Evolutionary conservation across 768 basidiomycete genomes (phyloP).

Genomic region (Boletus eberwhitei): DNA sequence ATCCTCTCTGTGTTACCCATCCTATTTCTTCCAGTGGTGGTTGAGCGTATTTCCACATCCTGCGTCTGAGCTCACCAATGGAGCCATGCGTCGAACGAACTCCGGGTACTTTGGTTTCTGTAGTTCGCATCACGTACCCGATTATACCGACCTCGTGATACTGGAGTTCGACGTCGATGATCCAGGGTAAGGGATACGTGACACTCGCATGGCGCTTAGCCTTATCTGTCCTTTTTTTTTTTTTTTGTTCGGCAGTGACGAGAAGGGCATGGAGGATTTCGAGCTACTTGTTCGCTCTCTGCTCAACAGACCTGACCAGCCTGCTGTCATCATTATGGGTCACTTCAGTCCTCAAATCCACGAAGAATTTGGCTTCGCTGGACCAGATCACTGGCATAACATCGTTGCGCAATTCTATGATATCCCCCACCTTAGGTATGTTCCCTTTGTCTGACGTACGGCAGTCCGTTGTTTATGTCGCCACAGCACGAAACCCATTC

Average conservation of each 20-base stretch:
- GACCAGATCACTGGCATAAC: conserved; percentile 87
- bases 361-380: conserved; percentile 73
- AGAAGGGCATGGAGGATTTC: conserved; percentile 74
- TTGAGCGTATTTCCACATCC: conserved; percentile 97
- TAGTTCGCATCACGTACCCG: conserved; percentile 89
- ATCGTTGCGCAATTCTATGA: conserved; percentile 97
- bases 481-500: conserved; percentile 67
- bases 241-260: conserved; percentile 45
- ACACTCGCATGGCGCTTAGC: background rate
- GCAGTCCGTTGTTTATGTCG: background rate
- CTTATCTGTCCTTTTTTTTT: background rate
- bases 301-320: conserved; percentile 84
- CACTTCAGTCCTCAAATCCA: conserved; percentile 91
- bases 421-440: conserved; percentile 80
- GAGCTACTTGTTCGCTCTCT: conserved; percentile 91
- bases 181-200: conserved; percentile 55
- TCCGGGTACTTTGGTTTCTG: conserved; percentile 96
- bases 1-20: conserved; percentile 82
- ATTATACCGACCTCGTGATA: conserved; percentile 90
- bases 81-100: conserved; percentile 88
- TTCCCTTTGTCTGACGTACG: background rate
- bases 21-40: conserved; percentile 98
- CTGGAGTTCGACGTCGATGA: conserved; percentile 94
- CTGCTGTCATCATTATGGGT: conserved; percentile 91
- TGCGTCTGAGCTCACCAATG: conserved; percentile 96